A percentile compares a stretch with the other conserved stretches of the same genome.
Evolutionary conservation across 129 eudicot species (phyloP).

Genomic region (Tagetes patula): DNA sequence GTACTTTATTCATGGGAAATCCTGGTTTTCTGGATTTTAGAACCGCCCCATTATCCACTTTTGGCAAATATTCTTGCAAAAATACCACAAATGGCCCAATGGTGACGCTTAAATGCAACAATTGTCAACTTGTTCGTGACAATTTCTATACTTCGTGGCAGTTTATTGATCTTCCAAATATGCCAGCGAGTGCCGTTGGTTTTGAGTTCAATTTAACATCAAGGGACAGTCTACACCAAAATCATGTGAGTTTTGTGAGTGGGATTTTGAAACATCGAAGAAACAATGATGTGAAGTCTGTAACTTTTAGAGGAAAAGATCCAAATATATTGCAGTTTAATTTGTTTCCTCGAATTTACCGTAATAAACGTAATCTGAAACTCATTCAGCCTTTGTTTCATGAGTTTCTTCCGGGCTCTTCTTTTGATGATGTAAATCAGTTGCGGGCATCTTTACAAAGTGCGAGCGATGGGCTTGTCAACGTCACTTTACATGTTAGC

Average conservation of each 20-base stretch:
- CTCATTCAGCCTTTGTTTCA: conserved; percentile 88
- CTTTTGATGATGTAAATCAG: conserved; percentile 50
- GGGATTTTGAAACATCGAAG: conserved; percentile 66
- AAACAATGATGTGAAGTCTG: conserved; percentile 36
- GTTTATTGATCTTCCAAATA: conserved; percentile 72
- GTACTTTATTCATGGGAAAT: conserved; percentile 55
- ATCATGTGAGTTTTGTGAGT: conserved; percentile 70
- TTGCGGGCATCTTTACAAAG: conserved; percentile 62
- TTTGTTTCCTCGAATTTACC: conserved; percentile 72
- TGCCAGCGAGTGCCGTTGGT: conserved; percentile 80
- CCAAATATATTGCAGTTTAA: conserved; percentile 77
- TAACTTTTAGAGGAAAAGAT: conserved; percentile 71
- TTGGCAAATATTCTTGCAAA: conserved; percentile 69
- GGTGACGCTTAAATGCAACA: conserved; percentile 55
- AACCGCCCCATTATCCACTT: conserved; percentile 47
- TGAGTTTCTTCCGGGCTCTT: conserved; percentile 84
- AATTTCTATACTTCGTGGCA: conserved; percentile 65
- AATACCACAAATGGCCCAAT: conserved; percentile 77
- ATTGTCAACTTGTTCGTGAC: conserved; percentile 62
- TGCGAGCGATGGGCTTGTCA: conserved; percentile 62
- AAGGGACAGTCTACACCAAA: conserved; percentile 41
- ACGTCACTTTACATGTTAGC: conserved; percentile 60
- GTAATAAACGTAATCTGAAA: conserved; percentile 57
- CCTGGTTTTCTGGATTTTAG: conserved; percentile 62
- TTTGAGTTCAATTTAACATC: conserved; percentile 81